phyloP scores from a whole-genome alignment of 805 yeast genomes.

The Yamadazyma tumulicola region DNA sequence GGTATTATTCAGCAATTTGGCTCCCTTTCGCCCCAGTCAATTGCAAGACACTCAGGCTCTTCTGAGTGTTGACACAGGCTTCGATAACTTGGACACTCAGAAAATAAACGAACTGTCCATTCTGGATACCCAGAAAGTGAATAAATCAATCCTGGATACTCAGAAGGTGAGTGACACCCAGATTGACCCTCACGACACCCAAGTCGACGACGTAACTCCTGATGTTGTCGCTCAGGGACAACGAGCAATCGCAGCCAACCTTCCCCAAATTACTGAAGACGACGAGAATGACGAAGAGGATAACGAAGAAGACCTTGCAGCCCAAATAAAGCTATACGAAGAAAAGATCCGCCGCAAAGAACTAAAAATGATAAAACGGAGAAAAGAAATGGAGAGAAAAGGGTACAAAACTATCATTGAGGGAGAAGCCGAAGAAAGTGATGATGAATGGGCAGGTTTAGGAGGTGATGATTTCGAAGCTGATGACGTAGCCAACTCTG shows the following conservation, averaged over 20 bases:
- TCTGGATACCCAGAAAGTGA: conserved; percentile 4
- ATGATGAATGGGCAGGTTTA: conserved; percentile 81
- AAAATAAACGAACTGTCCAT: too few relatives aligned
- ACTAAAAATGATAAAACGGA: conserved; percentile 26
- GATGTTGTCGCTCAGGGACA: conserved; percentile 22
- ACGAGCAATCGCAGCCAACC: conserved; percentile 16
- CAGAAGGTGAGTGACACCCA: conserved; percentile 3
- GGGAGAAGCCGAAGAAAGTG: conserved; percentile 84
- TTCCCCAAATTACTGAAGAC: conserved; percentile 13
- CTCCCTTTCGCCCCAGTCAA: conserved; percentile 1
- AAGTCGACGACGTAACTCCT: conserved; percentile 19
- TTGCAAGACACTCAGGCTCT: background rate
- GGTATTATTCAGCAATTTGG: conserved; percentile 10
- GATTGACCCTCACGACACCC: conserved; percentile 1
- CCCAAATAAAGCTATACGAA: conserved; percentile 34
- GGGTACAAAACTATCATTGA: conserved; percentile 65
- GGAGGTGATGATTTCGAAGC: conserved; percentile 69
- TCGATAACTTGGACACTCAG: too few relatives aligned
- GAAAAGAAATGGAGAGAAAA: conserved; percentile 53
- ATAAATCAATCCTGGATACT: conserved; percentile 4
- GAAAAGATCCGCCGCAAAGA: conserved; percentile 35
- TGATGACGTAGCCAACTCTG: conserved; percentile 59
- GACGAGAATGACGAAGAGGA: conserved; percentile 22
- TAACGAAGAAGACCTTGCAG: conserved; percentile 23
- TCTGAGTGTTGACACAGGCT: too few relatives aligned